These are phyloP conservation scores for Aspergillus fructus DNA, from an alignment of 2,329 filamentous ascomycete species.

Conservation along the genomic window DNA sequence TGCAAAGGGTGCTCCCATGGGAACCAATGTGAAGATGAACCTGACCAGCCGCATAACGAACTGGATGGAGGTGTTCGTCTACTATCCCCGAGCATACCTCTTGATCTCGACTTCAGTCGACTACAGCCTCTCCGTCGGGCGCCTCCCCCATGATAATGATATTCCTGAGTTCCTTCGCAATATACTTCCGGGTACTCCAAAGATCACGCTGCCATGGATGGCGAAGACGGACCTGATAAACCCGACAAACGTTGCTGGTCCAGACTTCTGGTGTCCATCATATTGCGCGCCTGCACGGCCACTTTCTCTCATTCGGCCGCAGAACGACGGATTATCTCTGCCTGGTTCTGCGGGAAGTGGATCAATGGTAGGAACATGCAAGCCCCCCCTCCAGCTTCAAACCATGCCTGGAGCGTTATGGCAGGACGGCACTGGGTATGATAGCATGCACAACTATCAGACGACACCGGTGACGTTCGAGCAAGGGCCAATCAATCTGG, in stretches of 20 bases:
- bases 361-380: neutral
- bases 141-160: constrained; percentile 4
- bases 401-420: neutral
- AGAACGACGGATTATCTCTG: neutral
- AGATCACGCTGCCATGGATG: constrained; percentile 7
- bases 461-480: neutral
- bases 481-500: neutral
- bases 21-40: neutral
- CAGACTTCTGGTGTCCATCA: constrained; percentile 2
- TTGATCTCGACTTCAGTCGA: constrained; percentile 8
- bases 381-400: neutral
- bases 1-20: neutral
- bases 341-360: no score
- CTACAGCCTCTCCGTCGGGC: constrained; percentile 5
- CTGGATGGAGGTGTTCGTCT: constrained; percentile 5
- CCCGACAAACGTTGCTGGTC: neutral
- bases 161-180: constrained; percentile 1
- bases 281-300: neutral
- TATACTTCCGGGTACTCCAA: neutral
- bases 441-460: neutral
- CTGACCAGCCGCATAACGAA: neutral
- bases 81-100: constrained; percentile 5
- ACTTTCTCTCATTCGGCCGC: neutral
- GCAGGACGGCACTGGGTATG: neutral
- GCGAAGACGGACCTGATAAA: neutral